Evolutionary conservation across 2,329 filamentous ascomycete genomes (phyloP), one percentile per base, ranked within the genome.

Genomic region (Penicillium sp.): DNA sequence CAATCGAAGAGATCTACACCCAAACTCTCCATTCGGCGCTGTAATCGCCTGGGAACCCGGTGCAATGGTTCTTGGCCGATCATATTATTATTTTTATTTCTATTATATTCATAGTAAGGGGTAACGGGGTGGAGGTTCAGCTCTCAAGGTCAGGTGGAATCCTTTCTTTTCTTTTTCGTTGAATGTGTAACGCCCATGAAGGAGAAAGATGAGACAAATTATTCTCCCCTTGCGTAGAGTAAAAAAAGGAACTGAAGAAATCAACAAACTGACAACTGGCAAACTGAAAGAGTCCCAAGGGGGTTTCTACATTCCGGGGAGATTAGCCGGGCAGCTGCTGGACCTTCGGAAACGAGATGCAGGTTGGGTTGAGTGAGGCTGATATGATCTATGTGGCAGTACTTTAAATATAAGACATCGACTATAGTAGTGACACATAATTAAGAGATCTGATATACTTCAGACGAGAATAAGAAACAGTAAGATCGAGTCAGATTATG

Each of bases 21-120:
- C 56, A 58, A 59, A 61, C 57, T 59, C 57, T 59, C 45, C 46
- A 49, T 55, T 55, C 46, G 49, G 55, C 54, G 27, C 48, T 54
- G 53, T 49, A 49, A 57, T 61, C 58, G 56, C 45, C 56, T 55
- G 54, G 59, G 47, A 54, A 57, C 57, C 59, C 59, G 52, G 49
- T 8, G 46, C 33, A 35, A 12, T 55, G 57, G 59, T 56, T 56
- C 59, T 47, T 58, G 41, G 50, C 53, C 8, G 5, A 30, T 49
- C 27, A 16, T 39, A 31, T 40, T 46, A 16, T 11, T 35, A 39
- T 47, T 30, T 19, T 13, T 45, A 36, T 11, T 38, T 38, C 18
- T 38, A 25, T 22, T 44, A 51, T 44, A 41, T n/a, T n/a, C n/a
- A 45, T 38, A 27, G 18, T 39, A 30, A 41, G n/a, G 30, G 34